Evolutionary conservation across 164 flowering plant genomes (phyloP), one percentile per base, ranked within the genome.

Genomic region (Tetrastigma voinierianum): DNA sequence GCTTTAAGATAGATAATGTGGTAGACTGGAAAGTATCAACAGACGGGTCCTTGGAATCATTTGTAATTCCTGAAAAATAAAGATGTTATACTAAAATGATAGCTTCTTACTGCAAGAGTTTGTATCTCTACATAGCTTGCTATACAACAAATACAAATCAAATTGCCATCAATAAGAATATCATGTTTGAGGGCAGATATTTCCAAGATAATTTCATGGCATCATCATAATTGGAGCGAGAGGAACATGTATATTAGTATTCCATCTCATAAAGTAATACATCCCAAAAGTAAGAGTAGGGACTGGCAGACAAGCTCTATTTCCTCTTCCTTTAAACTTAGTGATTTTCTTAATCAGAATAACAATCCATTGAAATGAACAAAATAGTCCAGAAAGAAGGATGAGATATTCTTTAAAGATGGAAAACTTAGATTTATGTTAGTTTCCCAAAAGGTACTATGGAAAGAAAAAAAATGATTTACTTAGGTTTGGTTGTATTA

Each of bases 1-100:
- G 88, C 82, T 84, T 83, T 65, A 93, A 67, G 58, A 96, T 70
- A 57, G 79, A 91, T 62, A 93, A 72, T 24, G 98, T 83, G 40
- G 97, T 78, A 9, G 88, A 82, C 55, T 76, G 79, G 65, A 89
- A 89, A 54, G 98, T 90, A 74, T 96, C 99, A 66, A 96, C 88
- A 67, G 82, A 83, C 62, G 90, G 96, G 65, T 95, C 98, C 80
- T 83, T 88, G 8, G 85, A 60, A 77, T 90, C 99, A 81, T 92
- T 95, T 52, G 99, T 92, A 46, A 88, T 83, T 55, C 99, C 97
- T 95, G 73, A 51, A 68, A 67, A 15, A 46, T 60, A 64, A 40
- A 55, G 20, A 43, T 20, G 46, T 17, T 43, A 46, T 17, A 59
- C 19, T 51, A 48, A 25, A 57, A 10, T 57, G 23, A 5, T 21